A percentile compares a stretch with the other conserved stretches of the same genome.
Evolutionary conservation across 1,284 basidiomycete genomes (phyloP).

Genomic region (Leccinum solheimii): DNA sequence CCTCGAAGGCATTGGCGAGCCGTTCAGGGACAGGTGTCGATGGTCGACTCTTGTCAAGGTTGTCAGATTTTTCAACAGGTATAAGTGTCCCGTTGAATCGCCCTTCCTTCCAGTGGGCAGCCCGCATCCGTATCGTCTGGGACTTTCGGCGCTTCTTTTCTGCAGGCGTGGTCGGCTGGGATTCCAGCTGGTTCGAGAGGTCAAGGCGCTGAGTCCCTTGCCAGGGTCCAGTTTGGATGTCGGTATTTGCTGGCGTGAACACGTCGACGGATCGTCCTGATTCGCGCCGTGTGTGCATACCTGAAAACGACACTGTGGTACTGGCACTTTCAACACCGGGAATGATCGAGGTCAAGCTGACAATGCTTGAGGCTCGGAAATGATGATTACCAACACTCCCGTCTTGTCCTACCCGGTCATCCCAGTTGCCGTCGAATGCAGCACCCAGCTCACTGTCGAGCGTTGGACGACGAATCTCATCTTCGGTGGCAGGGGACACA

Average conservation of each 20-base stretch:
- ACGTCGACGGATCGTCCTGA: constrained; percentile 1
- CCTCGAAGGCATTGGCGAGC: constrained; percentile 41
- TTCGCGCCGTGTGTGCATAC: constrained; percentile 1
- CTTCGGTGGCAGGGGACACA: constrained; percentile 10
- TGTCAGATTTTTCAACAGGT: constrained; percentile 13
- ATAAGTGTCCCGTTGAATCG: constrained; percentile 39
- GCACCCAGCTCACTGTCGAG: constrained; percentile 35
- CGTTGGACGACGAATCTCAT: constrained; percentile 19
- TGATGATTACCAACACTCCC: constrained; percentile 14
- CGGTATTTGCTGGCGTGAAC: constrained; percentile 4
- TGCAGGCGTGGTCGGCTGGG: constrained; percentile 9
- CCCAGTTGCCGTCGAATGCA: constrained; percentile 31
- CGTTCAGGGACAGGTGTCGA: constrained; percentile 39
- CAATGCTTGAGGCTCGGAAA: constrained; percentile 26
- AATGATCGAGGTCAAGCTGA: constrained; percentile 18
- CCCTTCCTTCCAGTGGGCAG: constrained; percentile 46
- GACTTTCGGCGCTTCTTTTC: constrained; percentile 41
- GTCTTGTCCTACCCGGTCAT: constrained; percentile 4
- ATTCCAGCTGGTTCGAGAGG: constrained; percentile 4
- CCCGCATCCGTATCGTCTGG: constrained; percentile 47
- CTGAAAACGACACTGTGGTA: constrained; percentile 9
- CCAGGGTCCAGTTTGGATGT: constrained; percentile 14
- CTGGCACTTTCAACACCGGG: constrained; percentile 11
- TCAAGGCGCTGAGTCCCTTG: constrained; percentile 4
- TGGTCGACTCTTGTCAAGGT: constrained; percentile 22